Evolutionary conservation across 805 yeast species (phyloP).

Genomic region (Lachancea thermotolerans): DNA sequence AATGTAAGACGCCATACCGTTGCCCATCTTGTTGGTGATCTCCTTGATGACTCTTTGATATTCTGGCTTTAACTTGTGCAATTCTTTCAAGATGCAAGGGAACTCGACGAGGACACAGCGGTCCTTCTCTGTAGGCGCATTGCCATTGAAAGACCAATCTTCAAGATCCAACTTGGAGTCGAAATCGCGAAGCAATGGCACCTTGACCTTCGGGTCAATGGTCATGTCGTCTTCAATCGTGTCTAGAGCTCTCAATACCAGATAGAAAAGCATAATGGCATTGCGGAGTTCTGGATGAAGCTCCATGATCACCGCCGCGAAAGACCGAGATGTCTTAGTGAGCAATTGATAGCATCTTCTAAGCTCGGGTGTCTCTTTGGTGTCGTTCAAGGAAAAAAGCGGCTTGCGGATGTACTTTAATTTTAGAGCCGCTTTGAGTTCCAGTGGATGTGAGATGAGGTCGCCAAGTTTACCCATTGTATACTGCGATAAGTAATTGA

Average conservation of each 20-base stretch:
- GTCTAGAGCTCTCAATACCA: conserved; percentile 84
- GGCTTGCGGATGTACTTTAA: conserved; percentile 50
- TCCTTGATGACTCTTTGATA: conserved; percentile 75
- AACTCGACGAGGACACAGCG: conserved; percentile 76
- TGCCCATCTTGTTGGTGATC: conserved; percentile 83
- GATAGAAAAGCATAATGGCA: conserved; percentile 76
- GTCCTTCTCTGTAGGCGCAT: conserved; percentile 73
- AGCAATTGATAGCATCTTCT: conserved; percentile 63
- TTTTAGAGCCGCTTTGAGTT: conserved; percentile 61
- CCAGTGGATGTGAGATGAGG: conserved; percentile 62
- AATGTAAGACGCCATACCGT: conserved; percentile 95
- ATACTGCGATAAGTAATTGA: not conserved
- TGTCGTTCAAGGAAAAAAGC: conserved; percentile 42
- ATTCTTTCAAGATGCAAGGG: conserved; percentile 60
- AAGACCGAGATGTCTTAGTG: conserved; percentile 74
- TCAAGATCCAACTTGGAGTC: conserved; percentile 51
- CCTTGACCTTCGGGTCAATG: conserved; percentile 59
- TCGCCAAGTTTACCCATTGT: conserved; percentile 56
- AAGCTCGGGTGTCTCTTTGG: conserved; percentile 39
- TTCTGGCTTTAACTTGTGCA: conserved; percentile 60
- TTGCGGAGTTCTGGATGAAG: conserved; percentile 83
- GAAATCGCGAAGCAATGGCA: conserved; percentile 68
- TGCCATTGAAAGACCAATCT: conserved; percentile 80
- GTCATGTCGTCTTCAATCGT: conserved; percentile 97
- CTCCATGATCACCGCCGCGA: conserved; percentile 89